phyloP scores from a whole-genome alignment of 2,329 filamentous ascomycete genomes.

The Epichloe bromicola region DNA sequence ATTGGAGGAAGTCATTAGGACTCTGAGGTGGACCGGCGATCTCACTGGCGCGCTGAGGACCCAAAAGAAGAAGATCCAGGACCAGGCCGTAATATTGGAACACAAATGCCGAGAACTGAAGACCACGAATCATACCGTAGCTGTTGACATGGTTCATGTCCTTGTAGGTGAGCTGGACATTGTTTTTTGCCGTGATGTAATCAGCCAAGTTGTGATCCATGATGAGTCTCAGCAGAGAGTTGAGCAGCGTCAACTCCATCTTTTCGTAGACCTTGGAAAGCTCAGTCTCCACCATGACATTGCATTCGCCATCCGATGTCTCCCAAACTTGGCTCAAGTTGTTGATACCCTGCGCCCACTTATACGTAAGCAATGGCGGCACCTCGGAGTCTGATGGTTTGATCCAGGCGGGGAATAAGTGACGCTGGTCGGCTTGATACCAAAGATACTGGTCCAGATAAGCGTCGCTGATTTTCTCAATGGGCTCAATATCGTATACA shows the following conservation, averaged over 20 bases:
- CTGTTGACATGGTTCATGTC: constrained; percentile 99
- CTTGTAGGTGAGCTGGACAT: constrained; percentile 97
- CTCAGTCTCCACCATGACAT: constrained; percentile 96
- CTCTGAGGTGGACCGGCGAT: constrained; percentile 88
- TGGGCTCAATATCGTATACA: constrained; percentile 96
- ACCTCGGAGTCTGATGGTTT: constrained; percentile 98
- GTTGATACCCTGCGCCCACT: constrained; percentile 99
- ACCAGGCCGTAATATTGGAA: constrained; percentile 98
- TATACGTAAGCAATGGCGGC: constrained; percentile 86
- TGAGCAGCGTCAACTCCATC: constrained; percentile 91
- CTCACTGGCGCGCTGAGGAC: constrained; percentile 91
- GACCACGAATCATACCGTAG: constrained; percentile 93
- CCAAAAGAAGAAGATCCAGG: constrained; percentile 81
- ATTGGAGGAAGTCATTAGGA: constrained; percentile 96
- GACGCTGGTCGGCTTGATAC: constrained; percentile 96
- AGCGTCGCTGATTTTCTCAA: constrained; percentile 98
- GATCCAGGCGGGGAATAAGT: constrained; percentile 97
- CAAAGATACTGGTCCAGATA: constrained; percentile 97
- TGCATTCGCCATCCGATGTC: constrained; percentile 85
- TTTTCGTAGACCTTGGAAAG: constrained; percentile 99
- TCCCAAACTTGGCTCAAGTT: constrained; percentile 95
- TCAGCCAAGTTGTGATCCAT: constrained; percentile 99
- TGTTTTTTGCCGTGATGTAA: constrained; percentile 99
- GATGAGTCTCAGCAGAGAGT: constrained; percentile 81
- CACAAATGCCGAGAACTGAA: constrained; percentile 96